Percentiles rank a stretch among this genome's conserved stretches.
Conservation (phyloP, 129 eudicot genomes). For the Centella asiatica region DNA sequence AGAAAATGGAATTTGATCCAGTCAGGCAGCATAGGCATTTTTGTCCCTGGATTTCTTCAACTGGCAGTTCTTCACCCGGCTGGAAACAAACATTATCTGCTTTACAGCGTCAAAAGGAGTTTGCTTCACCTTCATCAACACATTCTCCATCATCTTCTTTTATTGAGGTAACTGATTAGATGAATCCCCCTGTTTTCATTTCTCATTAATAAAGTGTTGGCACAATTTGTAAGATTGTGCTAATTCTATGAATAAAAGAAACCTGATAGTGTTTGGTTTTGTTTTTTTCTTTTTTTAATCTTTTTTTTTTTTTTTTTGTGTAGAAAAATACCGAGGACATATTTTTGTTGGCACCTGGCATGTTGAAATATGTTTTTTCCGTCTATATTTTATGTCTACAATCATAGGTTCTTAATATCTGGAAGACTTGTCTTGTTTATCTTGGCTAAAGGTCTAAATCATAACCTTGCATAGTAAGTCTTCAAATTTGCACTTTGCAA, state of each 20-base stretch:
- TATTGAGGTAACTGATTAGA: constrained; percentile 66
- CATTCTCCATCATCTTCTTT: constrained; percentile 52
- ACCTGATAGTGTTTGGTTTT: no score
- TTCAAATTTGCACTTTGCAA: no score
- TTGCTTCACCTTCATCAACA: constrained; percentile 27
- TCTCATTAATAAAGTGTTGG: not conserved
- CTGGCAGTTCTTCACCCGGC: constrained; percentile 53
- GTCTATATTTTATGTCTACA: no score
- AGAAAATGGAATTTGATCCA: constrained; percentile 64
- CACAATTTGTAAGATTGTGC: not conserved
- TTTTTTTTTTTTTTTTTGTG: no score
- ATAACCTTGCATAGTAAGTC: no score
- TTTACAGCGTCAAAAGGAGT: constrained; percentile 54
- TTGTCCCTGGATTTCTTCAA: constrained; percentile 83
- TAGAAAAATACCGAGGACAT: no score
- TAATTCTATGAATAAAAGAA: not conserved
- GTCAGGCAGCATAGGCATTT: constrained; percentile 87
- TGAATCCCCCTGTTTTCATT: not conserved
- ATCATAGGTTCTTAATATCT: no score
- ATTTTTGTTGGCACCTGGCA: no score
- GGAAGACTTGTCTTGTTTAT: no score
- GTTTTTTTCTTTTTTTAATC: no score
- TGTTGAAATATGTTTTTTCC: no score
- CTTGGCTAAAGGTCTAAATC: no score
- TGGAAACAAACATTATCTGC: constrained; percentile 80